phyloP scores from a whole-genome alignment of 1,284 basidiomycete species.

The Rhizopogon parksii region DNA sequence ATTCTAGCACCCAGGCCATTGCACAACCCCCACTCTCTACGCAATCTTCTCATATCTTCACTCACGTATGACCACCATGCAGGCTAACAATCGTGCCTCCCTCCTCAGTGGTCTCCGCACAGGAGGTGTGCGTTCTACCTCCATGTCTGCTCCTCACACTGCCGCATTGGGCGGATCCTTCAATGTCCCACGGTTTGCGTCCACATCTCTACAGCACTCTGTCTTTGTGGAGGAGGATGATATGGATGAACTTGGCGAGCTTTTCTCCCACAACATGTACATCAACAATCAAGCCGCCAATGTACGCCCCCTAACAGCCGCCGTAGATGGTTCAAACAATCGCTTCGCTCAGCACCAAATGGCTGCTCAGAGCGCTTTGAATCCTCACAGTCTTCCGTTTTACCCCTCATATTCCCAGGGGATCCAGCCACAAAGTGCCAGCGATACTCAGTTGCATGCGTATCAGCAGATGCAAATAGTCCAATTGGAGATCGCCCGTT shows the following conservation, averaged over 20 bases:
- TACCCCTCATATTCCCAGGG: slow-evolving; percentile 35
- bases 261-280: slow-evolving; percentile 44
- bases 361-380: slow-evolving; percentile 35
- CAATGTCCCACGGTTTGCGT: slow-evolving; percentile 41
- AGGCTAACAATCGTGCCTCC: slow-evolving; percentile 64
- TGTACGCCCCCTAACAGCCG: slow-evolving; percentile 51
- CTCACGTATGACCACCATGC: slow-evolving; percentile 39
- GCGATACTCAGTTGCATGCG: slow-evolving; percentile 43
- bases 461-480: slow-evolving; percentile 71
- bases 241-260: slow-evolving; percentile 50
- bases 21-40: slow-evolving; percentile 9
- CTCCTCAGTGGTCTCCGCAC: slow-evolving; percentile 80
- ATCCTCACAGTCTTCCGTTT: slow-evolving; percentile 53
- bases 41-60: slow-evolving; percentile 26
- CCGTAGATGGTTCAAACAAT: slow-evolving; percentile 60
- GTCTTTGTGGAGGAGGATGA: slow-evolving; percentile 49
- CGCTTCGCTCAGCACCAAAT: slow-evolving; percentile 57
- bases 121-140: slow-evolving; percentile 71
- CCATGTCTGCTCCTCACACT: slow-evolving; percentile 57
- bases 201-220: slow-evolving; percentile 32
- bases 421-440: slow-evolving; percentile 38
- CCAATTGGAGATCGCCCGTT: slow-evolving; percentile 70
- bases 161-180: slow-evolving; percentile 59
- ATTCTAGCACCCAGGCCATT: slow-evolving; percentile 11
- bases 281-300: slow-evolving; percentile 21